A percentile compares a stretch with the other conserved stretches of the same genome.
phyloP scores from a whole-genome alignment of 2,329 filamentous ascomycete genomes.

The Aspergillus sp. region DNA sequence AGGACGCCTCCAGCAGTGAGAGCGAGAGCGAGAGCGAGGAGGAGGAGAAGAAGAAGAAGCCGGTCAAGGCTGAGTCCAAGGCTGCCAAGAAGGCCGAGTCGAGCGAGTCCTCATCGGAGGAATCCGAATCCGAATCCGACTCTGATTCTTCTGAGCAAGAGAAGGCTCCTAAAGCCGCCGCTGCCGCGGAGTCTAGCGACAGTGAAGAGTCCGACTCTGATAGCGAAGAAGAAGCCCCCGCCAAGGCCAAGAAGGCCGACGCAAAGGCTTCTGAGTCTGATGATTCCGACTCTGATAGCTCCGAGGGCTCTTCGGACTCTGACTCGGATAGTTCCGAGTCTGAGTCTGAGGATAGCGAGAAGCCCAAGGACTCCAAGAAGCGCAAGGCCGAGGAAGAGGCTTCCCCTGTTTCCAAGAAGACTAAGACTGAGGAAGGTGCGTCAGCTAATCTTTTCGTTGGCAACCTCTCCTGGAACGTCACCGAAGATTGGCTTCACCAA shows the following conservation, averaged over 20 bases:
- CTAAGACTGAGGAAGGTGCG: constrained; percentile 55
- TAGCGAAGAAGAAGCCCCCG: constrained; percentile 38
- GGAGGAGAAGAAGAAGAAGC: constrained; percentile 32
- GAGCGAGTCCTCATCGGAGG: constrained; percentile 26
- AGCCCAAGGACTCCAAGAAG: constrained; percentile 44
- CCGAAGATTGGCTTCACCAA: constrained; percentile 76
- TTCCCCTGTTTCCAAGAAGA: constrained; percentile 55
- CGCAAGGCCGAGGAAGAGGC: constrained; percentile 51
- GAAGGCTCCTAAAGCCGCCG: constrained; percentile 32
- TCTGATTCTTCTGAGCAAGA: constrained; percentile 33
- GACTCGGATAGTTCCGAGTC: constrained; percentile 23
- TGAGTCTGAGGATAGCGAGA: constrained; percentile 35
- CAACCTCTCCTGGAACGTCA: constrained; percentile 86
- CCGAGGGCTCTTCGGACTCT: constrained; percentile 18
- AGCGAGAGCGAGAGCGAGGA: constrained; percentile 27
- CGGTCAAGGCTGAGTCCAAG: constrained; percentile 25
- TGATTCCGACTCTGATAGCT: constrained; percentile 15
- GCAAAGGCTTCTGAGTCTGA: constrained; percentile 21
- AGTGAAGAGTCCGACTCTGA: constrained; percentile 27
- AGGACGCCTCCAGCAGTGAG: constrained; percentile 27
- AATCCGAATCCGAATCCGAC: constrained; percentile 27
- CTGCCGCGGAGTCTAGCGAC: constrained; percentile 28
- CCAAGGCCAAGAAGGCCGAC: constrained; percentile 34
- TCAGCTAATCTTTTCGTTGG: constrained; percentile 77
- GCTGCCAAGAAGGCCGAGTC: constrained; percentile 28